Conservation (phyloP, 2,329 filamentous ascomycete species). For the Sclerotinia borealis region DNA sequence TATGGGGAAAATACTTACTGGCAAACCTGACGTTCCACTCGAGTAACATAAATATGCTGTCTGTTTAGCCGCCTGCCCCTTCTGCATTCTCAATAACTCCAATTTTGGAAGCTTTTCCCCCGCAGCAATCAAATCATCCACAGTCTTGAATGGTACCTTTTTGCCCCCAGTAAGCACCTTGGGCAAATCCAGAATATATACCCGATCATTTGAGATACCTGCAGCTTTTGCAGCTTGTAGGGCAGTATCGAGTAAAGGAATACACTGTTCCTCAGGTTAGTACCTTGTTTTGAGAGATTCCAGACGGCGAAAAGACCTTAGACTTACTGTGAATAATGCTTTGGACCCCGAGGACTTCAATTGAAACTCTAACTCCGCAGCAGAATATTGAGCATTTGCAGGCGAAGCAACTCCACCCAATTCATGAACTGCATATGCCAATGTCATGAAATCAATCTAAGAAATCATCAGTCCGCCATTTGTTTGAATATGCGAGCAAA, state of each 20-base stretch:
- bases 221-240: constrained; percentile 60
- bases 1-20: constrained; percentile 45
- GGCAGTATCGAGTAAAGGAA: constrained; percentile 58
- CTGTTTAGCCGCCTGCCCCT: constrained; percentile 60
- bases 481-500: not conserved
- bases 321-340: constrained; percentile 63
- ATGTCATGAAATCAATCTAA: constrained; percentile 67
- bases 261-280: constrained; percentile 40
- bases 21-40: constrained; percentile 43
- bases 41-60: constrained; percentile 75
- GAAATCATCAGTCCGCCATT: not conserved
- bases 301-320: too few relatives aligned
- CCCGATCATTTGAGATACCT: constrained; percentile 63
- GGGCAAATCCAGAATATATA: constrained; percentile 68
- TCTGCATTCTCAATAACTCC: constrained; percentile 51
- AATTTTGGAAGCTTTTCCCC: constrained; percentile 50
- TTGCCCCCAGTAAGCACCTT: constrained; percentile 44
- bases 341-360: constrained; percentile 70
- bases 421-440: constrained; percentile 68
- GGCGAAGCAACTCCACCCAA: constrained; percentile 71
- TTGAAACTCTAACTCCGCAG: constrained; percentile 76
- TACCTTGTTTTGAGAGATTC: not conserved
- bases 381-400: constrained; percentile 81
- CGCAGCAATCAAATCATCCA: constrained; percentile 65
- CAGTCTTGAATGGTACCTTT: constrained; percentile 54